These are phyloP conservation scores for Dittrichia graveolens DNA, from an alignment of 129 eudicot species.

Conservation along the genomic window DNA sequence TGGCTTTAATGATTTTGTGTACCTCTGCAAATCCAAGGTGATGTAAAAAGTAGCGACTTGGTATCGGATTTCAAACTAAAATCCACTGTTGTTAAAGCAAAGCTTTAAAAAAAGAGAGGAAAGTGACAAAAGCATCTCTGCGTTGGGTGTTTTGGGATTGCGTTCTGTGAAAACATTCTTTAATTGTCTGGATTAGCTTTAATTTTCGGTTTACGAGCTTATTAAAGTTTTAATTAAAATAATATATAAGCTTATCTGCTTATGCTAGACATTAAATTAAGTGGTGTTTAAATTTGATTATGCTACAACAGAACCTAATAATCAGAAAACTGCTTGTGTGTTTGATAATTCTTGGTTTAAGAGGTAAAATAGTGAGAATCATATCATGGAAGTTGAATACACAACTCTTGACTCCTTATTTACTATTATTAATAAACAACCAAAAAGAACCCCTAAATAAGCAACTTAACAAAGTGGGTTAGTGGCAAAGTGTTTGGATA, in stretches of 20 bases:
- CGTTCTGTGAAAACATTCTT: neutral
- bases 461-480: neutral
- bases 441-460: neutral
- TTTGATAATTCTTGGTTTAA: too few species aligned
- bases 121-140: slow-evolving; percentile 20
- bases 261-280: too few species aligned
- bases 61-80: slow-evolving; percentile 38
- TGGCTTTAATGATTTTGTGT: slow-evolving; percentile 39
- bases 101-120: slow-evolving; percentile 30
- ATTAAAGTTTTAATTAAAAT: too few species aligned
- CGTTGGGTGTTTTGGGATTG: slow-evolving; percentile 5
- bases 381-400: neutral
- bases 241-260: too few species aligned
- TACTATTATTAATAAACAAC: neutral
- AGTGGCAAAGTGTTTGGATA: neutral
- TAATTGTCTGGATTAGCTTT: too few species aligned
- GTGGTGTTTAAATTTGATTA: too few species aligned
- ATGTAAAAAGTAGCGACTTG: slow-evolving; percentile 26
- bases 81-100: slow-evolving; percentile 37
- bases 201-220: too few species aligned
- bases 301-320: too few species aligned
- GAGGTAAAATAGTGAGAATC: too few species aligned
- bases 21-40: slow-evolving; percentile 34
- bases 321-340: too few species aligned
- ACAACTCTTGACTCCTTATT: neutral